Conservation (phyloP, 2,329 filamentous ascomycete genomes). For the Ceratocystis cacaofunesta region DNA sequence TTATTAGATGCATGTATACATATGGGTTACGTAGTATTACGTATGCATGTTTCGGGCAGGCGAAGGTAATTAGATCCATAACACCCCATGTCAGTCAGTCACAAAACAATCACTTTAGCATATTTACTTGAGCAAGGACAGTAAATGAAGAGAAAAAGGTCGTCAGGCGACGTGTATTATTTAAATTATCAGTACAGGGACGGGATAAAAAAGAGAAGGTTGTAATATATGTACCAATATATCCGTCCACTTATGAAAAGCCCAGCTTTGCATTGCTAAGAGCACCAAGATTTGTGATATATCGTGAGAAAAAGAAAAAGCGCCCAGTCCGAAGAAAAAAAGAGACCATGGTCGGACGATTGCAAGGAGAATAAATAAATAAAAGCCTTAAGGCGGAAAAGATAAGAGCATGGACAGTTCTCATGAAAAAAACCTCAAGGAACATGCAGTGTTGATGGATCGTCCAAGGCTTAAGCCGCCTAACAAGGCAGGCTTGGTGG, state of each 20-base stretch:
- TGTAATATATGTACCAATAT: slow-evolving; percentile 1
- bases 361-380: background rate
- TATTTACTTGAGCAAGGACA: background rate
- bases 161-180: background rate
- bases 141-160: background rate
- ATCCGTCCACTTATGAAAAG: background rate
- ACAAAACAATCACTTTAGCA: background rate
- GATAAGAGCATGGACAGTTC: background rate
- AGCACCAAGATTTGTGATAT: slow-evolving; percentile 4
- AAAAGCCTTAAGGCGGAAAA: background rate
- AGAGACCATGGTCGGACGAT: background rate
- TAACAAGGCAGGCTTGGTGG: background rate
- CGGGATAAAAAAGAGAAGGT: background rate
- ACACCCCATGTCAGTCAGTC: background rate
- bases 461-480: background rate
- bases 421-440: too few species aligned
- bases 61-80: background rate
- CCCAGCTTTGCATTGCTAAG: background rate
- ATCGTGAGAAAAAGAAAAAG: slow-evolving; percentile 2
- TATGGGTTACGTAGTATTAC: background rate
- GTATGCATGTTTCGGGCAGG: background rate
- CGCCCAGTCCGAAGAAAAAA: background rate
- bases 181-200: background rate
- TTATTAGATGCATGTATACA: background rate
- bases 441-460: background rate